Evolutionary conservation across 192 early-diverging fungal species (phyloP), one percentile per base, ranked within the genome.

Genomic region (Backusella circina): DNA sequence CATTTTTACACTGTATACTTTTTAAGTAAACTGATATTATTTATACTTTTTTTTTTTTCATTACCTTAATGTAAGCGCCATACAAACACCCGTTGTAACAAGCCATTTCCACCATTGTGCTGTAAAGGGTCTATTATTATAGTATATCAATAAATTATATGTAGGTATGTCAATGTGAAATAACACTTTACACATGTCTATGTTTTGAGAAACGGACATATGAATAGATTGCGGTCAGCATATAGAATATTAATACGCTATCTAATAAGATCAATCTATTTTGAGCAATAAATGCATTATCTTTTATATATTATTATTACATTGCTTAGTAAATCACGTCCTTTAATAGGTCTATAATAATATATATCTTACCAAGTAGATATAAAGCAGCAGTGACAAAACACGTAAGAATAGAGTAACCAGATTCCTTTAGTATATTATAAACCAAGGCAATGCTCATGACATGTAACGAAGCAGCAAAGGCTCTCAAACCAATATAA

Each of bases 191-290:
- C 73, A 65, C 37, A 26, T 74, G 74, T 32, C 77, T 51, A 23
- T 66, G n/a, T 57, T 95, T 95, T 81, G 89, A 92, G 79, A 99
- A 99, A 72, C 88, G 86, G 68, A 99, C 84, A 84, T 96, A 99
- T 44, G 88, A 87, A 82, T 94, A 97, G 32, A 96, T 86, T 23
- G 95, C 88, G 21, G 85, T 86, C 33, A 95, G 85, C 87, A 93
- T 93, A 79, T 97, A 99, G 72, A 99, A 91, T 30, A 99, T 89
- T 71, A 99, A 86, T 86, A 97, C 95, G 47, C 90, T 92, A 81
- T 99, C 98, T 64, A 99, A 86, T 64, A 98, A 87, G 74, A 99
- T 99, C 75, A 99, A 82, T 44, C 96, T 89, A 2, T 93, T 92
- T 82, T 99, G 97, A 0, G 93, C 89, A 68, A 98, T 93, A 74